Conservation (phyloP, 1,139 yeast genomes). For the Suhomyces wounanorum region DNA sequence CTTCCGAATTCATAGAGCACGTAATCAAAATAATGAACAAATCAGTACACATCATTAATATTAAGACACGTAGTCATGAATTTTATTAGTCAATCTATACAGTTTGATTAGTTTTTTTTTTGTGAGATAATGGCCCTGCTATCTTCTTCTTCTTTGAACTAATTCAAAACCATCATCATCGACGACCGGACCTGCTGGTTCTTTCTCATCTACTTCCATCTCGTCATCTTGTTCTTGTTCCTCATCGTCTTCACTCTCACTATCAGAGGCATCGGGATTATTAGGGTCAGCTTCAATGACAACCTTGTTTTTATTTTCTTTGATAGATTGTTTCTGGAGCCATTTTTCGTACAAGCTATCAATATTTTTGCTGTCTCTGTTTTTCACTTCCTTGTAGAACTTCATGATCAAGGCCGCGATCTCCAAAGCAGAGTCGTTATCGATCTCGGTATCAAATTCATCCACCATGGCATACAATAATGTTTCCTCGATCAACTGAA, state of each 20-base stretch:
- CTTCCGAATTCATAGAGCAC: conserved; percentile 8
- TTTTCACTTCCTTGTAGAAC: conserved; percentile 64
- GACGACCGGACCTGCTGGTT: conserved; percentile 59
- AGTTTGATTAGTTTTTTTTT: neutral
- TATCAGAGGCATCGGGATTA: conserved; percentile 57
- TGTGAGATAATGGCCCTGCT: neutral
- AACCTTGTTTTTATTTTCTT: conserved; percentile 28
- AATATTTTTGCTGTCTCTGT: conserved; percentile 52
- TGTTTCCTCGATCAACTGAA: conserved; percentile 80
- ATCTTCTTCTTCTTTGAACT: conserved; percentile 68
- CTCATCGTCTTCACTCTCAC: conserved; percentile 47
- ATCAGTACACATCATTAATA: neutral
- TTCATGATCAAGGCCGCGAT: conserved; percentile 69
- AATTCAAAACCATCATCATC: conserved; percentile 95
- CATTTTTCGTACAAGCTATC: conserved; percentile 63
- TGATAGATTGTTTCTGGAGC: conserved; percentile 48
- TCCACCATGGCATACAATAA: conserved; percentile 88
- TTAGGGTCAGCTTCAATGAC: conserved; percentile 57
- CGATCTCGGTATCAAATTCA: conserved; percentile 86
- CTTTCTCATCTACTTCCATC: conserved; percentile 43
- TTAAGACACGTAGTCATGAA: neutral
- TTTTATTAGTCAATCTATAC: conserved; percentile 12
- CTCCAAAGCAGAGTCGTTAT: conserved; percentile 82
- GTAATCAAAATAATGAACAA: conserved; percentile 14
- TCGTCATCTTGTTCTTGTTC: conserved; percentile 25